A percentile compares a stretch with the other conserved stretches of the same genome.
Conservation (phyloP, 768 basidiomycete species). For the Erythrobasidium yunnanense region DNA sequence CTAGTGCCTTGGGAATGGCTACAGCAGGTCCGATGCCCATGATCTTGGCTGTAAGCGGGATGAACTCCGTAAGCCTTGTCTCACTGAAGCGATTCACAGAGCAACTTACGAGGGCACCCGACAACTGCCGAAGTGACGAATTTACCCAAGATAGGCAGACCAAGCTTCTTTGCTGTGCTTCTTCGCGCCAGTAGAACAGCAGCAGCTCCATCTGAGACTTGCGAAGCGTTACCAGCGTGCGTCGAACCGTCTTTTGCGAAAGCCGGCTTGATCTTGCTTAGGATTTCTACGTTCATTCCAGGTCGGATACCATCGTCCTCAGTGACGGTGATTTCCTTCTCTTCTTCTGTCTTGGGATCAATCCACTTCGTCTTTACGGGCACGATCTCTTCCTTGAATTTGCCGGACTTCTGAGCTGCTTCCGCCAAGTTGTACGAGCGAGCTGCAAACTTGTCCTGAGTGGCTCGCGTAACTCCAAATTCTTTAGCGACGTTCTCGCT, state of each 20-base stretch:
- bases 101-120: slow-evolving; percentile 50
- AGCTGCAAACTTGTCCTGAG: slow-evolving; percentile 80
- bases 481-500: slow-evolving; percentile 47
- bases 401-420: slow-evolving; percentile 54
- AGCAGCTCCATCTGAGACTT: slow-evolving; percentile 82
- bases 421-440: slow-evolving; percentile 73
- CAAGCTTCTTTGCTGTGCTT: slow-evolving; percentile 65
- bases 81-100: slow-evolving; percentile 13
- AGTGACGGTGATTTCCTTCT: slow-evolving; percentile 41
- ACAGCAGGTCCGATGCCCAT: slow-evolving; percentile 57
- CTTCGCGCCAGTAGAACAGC: slow-evolving; percentile 75
- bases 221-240: slow-evolving; percentile 44
- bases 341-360: slow-evolving; percentile 50
- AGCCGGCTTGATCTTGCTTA: slow-evolving; percentile 69
- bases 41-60: slow-evolving; percentile 27
- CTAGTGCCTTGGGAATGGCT: slow-evolving; percentile 66
- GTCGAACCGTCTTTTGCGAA: slow-evolving; percentile 51
- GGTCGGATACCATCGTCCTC: slow-evolving; percentile 37
- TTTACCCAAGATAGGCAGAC: slow-evolving; percentile 78
- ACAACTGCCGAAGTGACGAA: slow-evolving; percentile 59
- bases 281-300: slow-evolving; percentile 59
- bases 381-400: slow-evolving; percentile 78
- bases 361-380: slow-evolving; percentile 56
- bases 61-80: slow-evolving; percentile 29
- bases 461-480: slow-evolving; percentile 56